Evolutionary conservation across 2,329 filamentous ascomycete genomes (phyloP), one percentile per base, ranked within the genome.

Genomic region (Aspergillus melleus): DNA sequence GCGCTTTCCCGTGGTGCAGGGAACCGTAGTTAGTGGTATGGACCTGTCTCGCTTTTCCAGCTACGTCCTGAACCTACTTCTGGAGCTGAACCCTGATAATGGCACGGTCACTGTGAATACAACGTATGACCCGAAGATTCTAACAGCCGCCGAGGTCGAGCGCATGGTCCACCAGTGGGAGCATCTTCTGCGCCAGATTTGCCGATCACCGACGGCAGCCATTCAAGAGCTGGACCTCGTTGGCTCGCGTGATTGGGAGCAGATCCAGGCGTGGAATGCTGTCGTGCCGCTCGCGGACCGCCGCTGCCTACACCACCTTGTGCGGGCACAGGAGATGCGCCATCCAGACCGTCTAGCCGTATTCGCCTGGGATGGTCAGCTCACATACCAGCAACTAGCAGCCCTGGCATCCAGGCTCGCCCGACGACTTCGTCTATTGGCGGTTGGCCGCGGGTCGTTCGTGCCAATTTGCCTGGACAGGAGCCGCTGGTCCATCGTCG

Each of bases 401-500:
- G n/a, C 6, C 4, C n/a, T 46, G 9, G 19, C 42, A 19, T 19
- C 42, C n/a, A 46, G 10, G 6, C 20, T 46, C 3, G 42, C 42
- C 20, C 42, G 42, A 8, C 42, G 6, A 26, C 20, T 46, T 9
- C 11, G 26, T 19, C n/a, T n/a, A 11, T 16, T 19, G 24, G 51
- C 24, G 5, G 22, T 20, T 24, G 26, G n/a, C 14, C 20, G 20
- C 14, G 59, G 57, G 9, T 19, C 16, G 11, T 22, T 51, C 19
- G 49, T 51, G 16, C 19, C 16, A 12, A 22, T 51, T 29, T 30
- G 29, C 20, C 49, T 51, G 29, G 22, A 66, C 6, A 59, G 29
- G 26, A 50, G 55, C 36, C 52, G 59, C 2, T 57, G 59, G 47
- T 61, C 64, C 5, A 61, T 62, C 32, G 57, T 70, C 22, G 64